Conservation (phyloP, 2,329 filamentous ascomycete genomes). For the Alternaria metachromatica region DNA sequence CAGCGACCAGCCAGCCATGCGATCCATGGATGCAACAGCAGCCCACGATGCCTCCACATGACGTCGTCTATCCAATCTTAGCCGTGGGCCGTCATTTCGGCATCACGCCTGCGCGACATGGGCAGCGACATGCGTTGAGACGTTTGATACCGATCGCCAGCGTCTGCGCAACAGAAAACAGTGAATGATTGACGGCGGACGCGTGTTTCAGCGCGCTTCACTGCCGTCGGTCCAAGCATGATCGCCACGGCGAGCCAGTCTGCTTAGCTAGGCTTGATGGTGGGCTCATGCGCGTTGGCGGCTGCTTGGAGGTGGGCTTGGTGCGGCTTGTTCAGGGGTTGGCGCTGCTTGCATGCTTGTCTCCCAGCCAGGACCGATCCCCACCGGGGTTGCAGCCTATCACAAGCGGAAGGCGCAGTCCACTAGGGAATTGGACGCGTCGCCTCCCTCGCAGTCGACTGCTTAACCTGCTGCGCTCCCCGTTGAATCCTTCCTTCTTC, state of each 20-base stretch:
- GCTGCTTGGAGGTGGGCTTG: slow-evolving; percentile 3
- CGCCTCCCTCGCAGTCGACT: slow-evolving; percentile 5
- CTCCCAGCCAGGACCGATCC: neutral
- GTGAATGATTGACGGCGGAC: slow-evolving; percentile 10
- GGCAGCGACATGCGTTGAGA: neutral
- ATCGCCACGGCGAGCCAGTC: slow-evolving; percentile 10
- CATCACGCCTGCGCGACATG: neutral
- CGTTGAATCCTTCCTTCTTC: neutral
- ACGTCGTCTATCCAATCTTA: neutral
- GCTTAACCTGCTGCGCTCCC: slow-evolving; percentile 6
- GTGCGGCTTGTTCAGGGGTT: slow-evolving; percentile 18
- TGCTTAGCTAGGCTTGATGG: slow-evolving; percentile 5
- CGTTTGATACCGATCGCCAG: slow-evolving; percentile 16
- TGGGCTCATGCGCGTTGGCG: neutral
- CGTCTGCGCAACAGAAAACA: neutral
- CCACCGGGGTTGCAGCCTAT: slow-evolving; percentile 1
- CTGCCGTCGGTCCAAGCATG: slow-evolving; percentile 18
- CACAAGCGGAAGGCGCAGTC: neutral
- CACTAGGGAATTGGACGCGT: slow-evolving; percentile 13
- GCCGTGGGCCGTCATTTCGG: slow-evolving; percentile 2
- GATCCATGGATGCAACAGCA: neutral
- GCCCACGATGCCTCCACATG: neutral
- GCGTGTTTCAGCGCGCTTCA: slow-evolving; percentile 16
- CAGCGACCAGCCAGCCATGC: neutral
- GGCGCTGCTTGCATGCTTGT: slow-evolving; percentile 3